phyloP scores from a whole-genome alignment of 257 asterid genomes.

The Linderniella brevidens region DNA sequence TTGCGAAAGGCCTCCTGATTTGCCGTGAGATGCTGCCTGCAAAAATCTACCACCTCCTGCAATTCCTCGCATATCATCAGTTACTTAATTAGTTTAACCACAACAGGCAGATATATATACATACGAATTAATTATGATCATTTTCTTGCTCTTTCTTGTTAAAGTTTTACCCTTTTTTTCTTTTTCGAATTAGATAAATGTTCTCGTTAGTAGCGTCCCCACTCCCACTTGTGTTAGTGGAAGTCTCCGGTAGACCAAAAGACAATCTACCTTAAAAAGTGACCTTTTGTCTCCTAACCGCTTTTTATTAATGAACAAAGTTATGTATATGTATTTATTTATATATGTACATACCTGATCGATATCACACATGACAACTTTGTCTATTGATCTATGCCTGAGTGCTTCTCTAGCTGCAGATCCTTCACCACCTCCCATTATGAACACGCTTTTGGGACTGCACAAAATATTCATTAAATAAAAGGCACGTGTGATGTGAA shows the following conservation, averaged over 20 bases:
- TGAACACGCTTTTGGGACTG: constrained; percentile 68
- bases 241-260: constrained; percentile 1
- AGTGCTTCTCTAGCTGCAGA: constrained; percentile 95
- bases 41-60: constrained; percentile 94
- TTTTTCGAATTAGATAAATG: no score
- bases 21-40: constrained; percentile 62
- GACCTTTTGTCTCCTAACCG: constrained; percentile 10
- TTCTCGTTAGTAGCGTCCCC: no score
- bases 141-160: no score
- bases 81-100: not conserved
- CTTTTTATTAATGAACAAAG: not conserved
- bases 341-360: constrained; percentile 39
- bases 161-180: no score
- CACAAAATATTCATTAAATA: not conserved
- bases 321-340: no score
- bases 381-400: constrained; percentile 57
- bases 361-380: constrained; percentile 93
- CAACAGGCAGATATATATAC: not conserved
- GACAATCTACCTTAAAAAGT: constrained; percentile 8
- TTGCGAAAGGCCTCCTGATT: constrained; percentile 68
- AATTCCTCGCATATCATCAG: not conserved
- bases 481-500: no score
- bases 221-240: not conserved
- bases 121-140: no score
- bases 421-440: constrained; percentile 99